Evolutionary conservation across 805 yeast species (phyloP).

Genomic region (Pachysolen tannophilus): DNA sequence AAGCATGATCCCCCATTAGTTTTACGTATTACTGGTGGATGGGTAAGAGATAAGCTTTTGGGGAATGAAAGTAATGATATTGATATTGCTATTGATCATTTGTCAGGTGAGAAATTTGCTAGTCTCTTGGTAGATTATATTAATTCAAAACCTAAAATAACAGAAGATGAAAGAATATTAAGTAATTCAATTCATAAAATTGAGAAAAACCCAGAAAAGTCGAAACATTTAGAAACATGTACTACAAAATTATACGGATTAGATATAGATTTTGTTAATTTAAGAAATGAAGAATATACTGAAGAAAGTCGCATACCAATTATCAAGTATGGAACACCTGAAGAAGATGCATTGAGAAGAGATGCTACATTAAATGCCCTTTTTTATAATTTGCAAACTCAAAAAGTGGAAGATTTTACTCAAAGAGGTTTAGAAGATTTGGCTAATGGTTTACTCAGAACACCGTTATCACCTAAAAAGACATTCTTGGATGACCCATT

Average conservation of each 20-base stretch:
- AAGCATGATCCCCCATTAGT: slow-evolving; percentile 28
- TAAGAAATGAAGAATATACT: slow-evolving; percentile 82
- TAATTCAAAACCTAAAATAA: slow-evolving; percentile 16
- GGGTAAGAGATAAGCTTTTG: slow-evolving; percentile 93
- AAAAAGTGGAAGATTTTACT: slow-evolving; percentile 79
- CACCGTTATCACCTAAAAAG: slow-evolving; percentile 78
- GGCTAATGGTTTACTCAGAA: slow-evolving; percentile 60
- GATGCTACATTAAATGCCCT: slow-evolving; percentile 95
- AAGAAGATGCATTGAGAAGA: slow-evolving; percentile 84
- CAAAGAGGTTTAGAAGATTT: slow-evolving; percentile 69
- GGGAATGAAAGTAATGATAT: slow-evolving; percentile 79
- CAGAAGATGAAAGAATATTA: slow-evolving; percentile 6
- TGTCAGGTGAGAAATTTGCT: slow-evolving; percentile 87
- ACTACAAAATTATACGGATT: slow-evolving; percentile 77
- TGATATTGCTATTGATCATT: slow-evolving; percentile 81
- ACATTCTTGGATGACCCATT: slow-evolving; percentile 94
- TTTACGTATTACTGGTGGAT: slow-evolving; percentile 89
- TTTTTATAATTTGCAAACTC: slow-evolving; percentile 71
- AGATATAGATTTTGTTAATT: slow-evolving; percentile 91
- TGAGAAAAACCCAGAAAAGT: slow-evolving; percentile 88
- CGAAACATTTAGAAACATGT: slow-evolving; percentile 95
- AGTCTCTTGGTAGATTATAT: slow-evolving; percentile 47
- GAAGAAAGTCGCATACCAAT: slow-evolving; percentile 79
- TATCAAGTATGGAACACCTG: slow-evolving; percentile 80
- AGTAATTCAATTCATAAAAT: slow-evolving; percentile 59